phyloP scores from a whole-genome alignment of 192 early-diverging fungal species.

The Backusella liffmaniae region DNA sequence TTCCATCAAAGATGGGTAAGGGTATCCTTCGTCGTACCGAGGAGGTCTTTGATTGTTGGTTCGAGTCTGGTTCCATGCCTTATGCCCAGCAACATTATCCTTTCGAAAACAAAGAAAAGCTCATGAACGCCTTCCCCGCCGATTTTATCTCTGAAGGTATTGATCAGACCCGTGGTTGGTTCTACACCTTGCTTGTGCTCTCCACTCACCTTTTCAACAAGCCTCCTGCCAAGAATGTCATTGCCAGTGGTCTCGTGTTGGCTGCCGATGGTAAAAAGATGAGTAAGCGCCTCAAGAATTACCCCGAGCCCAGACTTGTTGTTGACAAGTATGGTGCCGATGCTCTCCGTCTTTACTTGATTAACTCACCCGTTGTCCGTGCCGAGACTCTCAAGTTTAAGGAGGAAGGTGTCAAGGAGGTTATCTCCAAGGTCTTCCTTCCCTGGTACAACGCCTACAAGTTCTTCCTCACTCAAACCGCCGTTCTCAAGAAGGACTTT shows the following conservation, averaged over 20 bases:
- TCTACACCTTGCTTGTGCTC: slow-evolving; percentile 97
- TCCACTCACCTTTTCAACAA: slow-evolving; percentile 94
- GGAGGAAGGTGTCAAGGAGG: slow-evolving; percentile 96
- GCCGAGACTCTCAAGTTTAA: slow-evolving; percentile 94
- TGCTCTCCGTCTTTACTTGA: slow-evolving; percentile 89
- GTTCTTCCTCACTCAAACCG: slow-evolving; percentile 93
- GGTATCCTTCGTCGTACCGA: slow-evolving; percentile 84
- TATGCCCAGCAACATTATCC: slow-evolving; percentile 99
- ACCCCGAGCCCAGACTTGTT: slow-evolving; percentile 86
- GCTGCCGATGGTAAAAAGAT: slow-evolving; percentile 99
- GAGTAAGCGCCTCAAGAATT: slow-evolving; percentile 98
- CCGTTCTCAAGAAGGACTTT: slow-evolving; percentile 87
- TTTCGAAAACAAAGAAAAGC: slow-evolving; percentile 93
- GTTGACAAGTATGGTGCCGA: slow-evolving; percentile 93
- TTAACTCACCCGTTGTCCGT: slow-evolving; percentile 97
- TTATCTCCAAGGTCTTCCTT: slow-evolving; percentile 90
- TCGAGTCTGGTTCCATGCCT: slow-evolving; percentile 98
- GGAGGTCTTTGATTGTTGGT: slow-evolving; percentile 99
- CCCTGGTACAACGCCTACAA: slow-evolving; percentile 99
- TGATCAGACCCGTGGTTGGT: slow-evolving; percentile 99
- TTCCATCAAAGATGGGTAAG: slow-evolving; percentile 89
- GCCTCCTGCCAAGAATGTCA: slow-evolving; percentile 96
- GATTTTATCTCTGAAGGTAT: slow-evolving; percentile 99
- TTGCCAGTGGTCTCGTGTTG: slow-evolving; percentile 94
- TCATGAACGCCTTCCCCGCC: slow-evolving; percentile 89